phyloP scores from a whole-genome alignment of 768 basidiomycete genomes.

The Holtermanniella nyarrowii region DNA sequence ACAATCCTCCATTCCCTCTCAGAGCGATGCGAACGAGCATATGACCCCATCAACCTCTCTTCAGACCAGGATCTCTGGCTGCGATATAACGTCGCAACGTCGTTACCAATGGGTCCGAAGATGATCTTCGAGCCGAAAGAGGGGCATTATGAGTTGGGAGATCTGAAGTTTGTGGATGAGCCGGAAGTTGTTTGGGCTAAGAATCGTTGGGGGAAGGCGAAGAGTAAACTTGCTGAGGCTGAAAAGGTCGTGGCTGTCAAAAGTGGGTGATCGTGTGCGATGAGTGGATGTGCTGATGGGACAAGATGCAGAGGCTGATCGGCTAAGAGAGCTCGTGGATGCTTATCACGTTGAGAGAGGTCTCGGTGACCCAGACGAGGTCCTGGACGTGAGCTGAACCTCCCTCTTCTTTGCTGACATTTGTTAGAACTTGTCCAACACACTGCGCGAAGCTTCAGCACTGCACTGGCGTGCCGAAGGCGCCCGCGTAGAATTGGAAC shows the following conservation, averaged over 20 bases:
- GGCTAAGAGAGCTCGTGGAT: background rate
- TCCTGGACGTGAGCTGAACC: conserved; percentile 3
- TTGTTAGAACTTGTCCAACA: conserved; percentile 2
- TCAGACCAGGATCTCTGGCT: background rate
- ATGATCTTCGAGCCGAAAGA: background rate
- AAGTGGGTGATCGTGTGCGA: background rate
- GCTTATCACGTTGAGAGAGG: conserved; percentile 4
- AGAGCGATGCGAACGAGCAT: background rate
- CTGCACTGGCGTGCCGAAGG: background rate
- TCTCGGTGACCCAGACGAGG: conserved; percentile 8
- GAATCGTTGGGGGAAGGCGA: background rate
- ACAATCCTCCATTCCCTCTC: background rate
- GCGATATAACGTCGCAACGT: background rate
- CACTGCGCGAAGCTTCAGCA: conserved; percentile 3
- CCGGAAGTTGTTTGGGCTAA: background rate
- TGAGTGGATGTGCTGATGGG: background rate
- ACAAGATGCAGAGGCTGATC: background rate
- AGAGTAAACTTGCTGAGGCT: background rate
- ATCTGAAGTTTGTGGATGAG: background rate
- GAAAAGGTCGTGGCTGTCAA: background rate
- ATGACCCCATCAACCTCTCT: background rate
- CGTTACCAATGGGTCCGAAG: background rate
- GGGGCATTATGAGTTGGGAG: background rate
- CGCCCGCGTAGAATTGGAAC: background rate
- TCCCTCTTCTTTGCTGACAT: background rate